phyloP scores from a whole-genome alignment of 2,329 filamentous ascomycete species.

The Botryosphaeria dothidea region DNA sequence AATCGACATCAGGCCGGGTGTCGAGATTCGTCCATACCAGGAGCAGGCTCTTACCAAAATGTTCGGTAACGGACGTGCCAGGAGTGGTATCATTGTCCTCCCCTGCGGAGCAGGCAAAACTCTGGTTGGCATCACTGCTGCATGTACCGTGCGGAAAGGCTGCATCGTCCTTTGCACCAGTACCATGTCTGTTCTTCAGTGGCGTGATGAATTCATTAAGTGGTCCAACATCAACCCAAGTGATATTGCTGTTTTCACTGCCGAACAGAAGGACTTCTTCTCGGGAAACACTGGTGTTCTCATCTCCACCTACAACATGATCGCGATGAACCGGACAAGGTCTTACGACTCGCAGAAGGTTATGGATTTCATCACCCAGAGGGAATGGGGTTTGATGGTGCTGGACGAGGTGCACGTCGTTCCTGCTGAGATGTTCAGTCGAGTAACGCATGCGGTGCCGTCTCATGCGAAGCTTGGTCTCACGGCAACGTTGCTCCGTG shows the following conservation, averaged over 20 bases:
- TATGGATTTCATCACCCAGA: conserved; percentile 87
- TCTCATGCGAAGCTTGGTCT: conserved; percentile 93
- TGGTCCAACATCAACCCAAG: conserved; percentile 98
- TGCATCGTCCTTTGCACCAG: conserved; percentile 94
- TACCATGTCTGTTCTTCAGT: conserved; percentile 97
- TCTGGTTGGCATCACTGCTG: conserved; percentile 94
- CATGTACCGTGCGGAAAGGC: conserved; percentile 96
- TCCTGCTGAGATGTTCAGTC: conserved; percentile 92
- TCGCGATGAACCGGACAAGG: conserved; percentile 83
- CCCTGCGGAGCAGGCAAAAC: conserved; percentile 98
- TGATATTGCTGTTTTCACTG: conserved; percentile 93
- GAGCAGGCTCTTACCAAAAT: conserved; percentile 98
- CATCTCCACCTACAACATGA: conserved; percentile 98
- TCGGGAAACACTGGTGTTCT: conserved; percentile 91
- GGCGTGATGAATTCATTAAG: conserved; percentile 93
- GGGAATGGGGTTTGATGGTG: conserved; percentile 97
- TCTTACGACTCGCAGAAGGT: conserved; percentile 95
- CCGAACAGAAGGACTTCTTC: conserved; percentile 85
- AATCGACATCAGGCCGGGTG: conserved; percentile 86
- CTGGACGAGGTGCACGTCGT: conserved; percentile 98
- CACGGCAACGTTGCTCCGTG: conserved; percentile 88
- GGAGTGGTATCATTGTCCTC: conserved; percentile 95
- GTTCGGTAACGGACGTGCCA: conserved; percentile 97
- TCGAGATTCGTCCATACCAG: conserved; percentile 91
- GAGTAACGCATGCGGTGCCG: conserved; percentile 89